Base-by-base conservation (phyloP, 306 rosid genomes). In the Benincasa hispida region DNA sequence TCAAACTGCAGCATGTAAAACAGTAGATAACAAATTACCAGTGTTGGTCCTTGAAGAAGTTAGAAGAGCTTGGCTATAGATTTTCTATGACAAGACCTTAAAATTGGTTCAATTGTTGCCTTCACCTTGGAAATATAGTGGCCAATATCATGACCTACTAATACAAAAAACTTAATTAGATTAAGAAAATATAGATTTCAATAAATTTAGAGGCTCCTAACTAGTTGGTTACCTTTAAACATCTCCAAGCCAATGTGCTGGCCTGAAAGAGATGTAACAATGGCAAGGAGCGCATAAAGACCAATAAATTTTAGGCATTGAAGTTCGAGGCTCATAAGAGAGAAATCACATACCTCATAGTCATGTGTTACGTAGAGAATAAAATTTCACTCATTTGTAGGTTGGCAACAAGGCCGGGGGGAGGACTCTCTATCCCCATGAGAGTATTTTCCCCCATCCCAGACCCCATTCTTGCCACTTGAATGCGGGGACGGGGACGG, bases 301-400 rank as follows among this genome's bases (percentile, higher is more conserved):
- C 98, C 99, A 81, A 95, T 95, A 80, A 95, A 98, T 87, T 95
- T 95, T 10, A n/a, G n/a, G n/a, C n/a, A n/a, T n/a, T n/a, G n/a
- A n/a, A n/a, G n/a, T n/a, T n/a, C n/a, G n/a, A n/a, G n/a, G n/a
- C n/a, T n/a, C n/a, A n/a, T n/a, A n/a, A n/a, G n/a, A n/a, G n/a
- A n/a, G n/a, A n/a, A n/a, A n/a, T n/a, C n/a, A n/a, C n/a, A n/a
- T n/a, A n/a, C n/a, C n/a, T n/a, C n/a, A n/a, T n/a, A n/a, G n/a
- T n/a, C n/a, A n/a, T n/a, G n/a, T n/a, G n/a, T n/a, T n/a, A n/a
- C n/a, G n/a, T n/a, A n/a, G n/a, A n/a, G n/a, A n/a, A n/a, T n/a
- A n/a, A n/a, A n/a, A n/a, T n/a, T n/a, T n/a, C n/a, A n/a, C n/a
- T n/a, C n/a, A n/a, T n/a, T n/a, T n/a, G n/a, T n/a, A n/a, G n/a